Evolutionary conservation across 2,329 filamentous ascomycete species (phyloP), one percentile per base, ranked within the genome.

Genomic region (Aspergillus latus): DNA sequence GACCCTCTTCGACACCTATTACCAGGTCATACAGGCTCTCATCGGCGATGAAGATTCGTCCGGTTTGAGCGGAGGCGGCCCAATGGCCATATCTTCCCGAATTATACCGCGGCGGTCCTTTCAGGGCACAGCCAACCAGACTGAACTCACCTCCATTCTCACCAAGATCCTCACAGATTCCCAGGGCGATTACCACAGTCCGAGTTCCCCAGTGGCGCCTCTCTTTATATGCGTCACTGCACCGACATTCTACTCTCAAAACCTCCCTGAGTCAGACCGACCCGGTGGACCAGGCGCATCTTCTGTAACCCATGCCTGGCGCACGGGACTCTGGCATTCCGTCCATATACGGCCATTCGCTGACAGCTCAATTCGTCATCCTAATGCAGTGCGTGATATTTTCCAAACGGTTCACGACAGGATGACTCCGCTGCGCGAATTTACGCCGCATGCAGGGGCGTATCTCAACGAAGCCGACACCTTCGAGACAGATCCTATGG

Each of bases 241-340:
- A 5, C 59, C 59, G 3, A 49, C 54, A 3, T 7, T 55, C 5
- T 61, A 59, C 44, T 59, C 59, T 2, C 43, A 51, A 32, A 50
- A n/a, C 8, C 30, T 61, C 3, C 56, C 59, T 0, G 30, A 39
- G 2, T 57, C 48, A 4, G 59, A 61, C 32, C 43, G 48, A 15
- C 52, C 56, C 3, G 56, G 48, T 15, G 61, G 61, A 4, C 61
- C 56, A 5, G 61, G 61, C 8, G 57, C 34, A 37, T 37, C 58
- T 4, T 43, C 62, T 8, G 62, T 61, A 1, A 52, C 62, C 7
- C 54, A 59, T 6, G 61, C 62, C n/a, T 64, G 62, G 62, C 54
- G 62, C 44, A 47, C 51, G 5, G 52, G 54, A 1, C 29, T 64
- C 5, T 64, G 62, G 62, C 62, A 64, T 21, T 56, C 56, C 11